These are phyloP conservation scores for Neurospora hispaniola DNA, from an alignment of 495 filamentous ascomycete species.

Conservation along the genomic window DNA sequence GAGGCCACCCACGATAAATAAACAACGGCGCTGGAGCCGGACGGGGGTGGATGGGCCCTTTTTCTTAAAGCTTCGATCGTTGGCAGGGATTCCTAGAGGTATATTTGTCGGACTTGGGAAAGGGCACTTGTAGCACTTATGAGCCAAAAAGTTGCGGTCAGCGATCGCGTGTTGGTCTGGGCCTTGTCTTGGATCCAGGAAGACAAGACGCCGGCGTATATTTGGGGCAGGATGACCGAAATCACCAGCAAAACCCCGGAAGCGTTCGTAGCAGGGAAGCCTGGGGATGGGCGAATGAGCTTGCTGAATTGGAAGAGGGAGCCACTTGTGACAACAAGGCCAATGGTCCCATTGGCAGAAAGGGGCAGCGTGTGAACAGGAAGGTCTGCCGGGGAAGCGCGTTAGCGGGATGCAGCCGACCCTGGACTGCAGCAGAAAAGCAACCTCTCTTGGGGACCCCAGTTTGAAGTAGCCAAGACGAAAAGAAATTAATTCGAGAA, in stretches of 20 bases:
- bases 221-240: neutral
- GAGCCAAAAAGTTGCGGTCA: neutral
- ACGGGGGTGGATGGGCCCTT: neutral
- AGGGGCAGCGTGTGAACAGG: neutral
- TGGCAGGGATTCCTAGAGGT: neutral
- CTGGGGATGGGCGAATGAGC: neutral
- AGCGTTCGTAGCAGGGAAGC: neutral
- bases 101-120: neutral
- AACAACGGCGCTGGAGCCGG: neutral
- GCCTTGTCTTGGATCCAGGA: neutral
- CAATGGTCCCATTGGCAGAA: neutral
- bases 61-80: neutral
- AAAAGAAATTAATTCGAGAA: neutral
- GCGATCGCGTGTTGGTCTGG: neutral
- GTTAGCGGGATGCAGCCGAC: neutral
- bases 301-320: neutral
- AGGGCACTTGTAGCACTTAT: neutral
- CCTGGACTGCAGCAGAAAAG: neutral
- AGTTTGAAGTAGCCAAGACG: neutral
- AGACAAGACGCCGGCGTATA: neutral
- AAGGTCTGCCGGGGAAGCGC: neutral
- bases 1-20: conserved; percentile 5
- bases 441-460: neutral
- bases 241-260: neutral
- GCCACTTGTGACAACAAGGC: neutral